These are phyloP conservation scores for Gossypium davidsonii DNA, from an alignment of 441 rosid species.

Conservation along the genomic window DNA sequence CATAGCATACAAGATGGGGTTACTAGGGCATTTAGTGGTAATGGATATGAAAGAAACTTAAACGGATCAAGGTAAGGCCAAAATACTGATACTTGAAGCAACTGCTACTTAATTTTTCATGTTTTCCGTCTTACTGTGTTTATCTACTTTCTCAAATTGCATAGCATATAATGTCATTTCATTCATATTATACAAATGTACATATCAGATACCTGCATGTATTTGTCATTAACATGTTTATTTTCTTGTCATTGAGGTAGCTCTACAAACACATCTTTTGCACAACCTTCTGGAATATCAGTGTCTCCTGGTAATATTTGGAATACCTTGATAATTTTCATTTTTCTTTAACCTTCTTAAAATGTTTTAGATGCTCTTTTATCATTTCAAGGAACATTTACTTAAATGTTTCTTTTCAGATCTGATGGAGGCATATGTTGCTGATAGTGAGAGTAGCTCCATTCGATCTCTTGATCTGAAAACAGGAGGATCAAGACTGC, in stretches of 20 bases:
- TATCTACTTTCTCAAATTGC: neutral
- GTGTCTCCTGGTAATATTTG: slow-evolving; percentile 56
- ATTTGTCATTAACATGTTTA: slow-evolving; percentile 7
- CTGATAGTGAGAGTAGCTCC: slow-evolving; percentile 98
- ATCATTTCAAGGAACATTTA: neutral
- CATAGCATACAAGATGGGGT: slow-evolving; percentile 59
- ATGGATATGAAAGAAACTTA: slow-evolving; percentile 88
- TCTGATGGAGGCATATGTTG: slow-evolving; percentile 63
- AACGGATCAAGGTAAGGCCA: slow-evolving; percentile 72
- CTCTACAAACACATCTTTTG: slow-evolving; percentile 71
- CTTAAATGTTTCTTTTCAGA: slow-evolving; percentile 33
- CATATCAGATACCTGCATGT: neutral
- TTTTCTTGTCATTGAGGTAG: slow-evolving; percentile 35
- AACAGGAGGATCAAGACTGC: slow-evolving; percentile 86
- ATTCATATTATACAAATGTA: neutral
- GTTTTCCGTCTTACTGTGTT: slow-evolving; percentile 3
- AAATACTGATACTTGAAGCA: slow-evolving; percentile 1
- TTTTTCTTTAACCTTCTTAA: neutral
- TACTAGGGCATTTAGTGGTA: slow-evolving; percentile 80
- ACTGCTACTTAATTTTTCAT: neutral
- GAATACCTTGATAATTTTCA: slow-evolving; percentile 10
- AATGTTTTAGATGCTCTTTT: neutral
- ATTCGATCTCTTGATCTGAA: slow-evolving; percentile 76
- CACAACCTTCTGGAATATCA: slow-evolving; percentile 94
- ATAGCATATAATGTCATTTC: neutral